Evolutionary conservation across 805 yeast genomes (phyloP), one percentile per base, ranked within the genome.

Genomic region (Saturnispora dispora): DNA sequence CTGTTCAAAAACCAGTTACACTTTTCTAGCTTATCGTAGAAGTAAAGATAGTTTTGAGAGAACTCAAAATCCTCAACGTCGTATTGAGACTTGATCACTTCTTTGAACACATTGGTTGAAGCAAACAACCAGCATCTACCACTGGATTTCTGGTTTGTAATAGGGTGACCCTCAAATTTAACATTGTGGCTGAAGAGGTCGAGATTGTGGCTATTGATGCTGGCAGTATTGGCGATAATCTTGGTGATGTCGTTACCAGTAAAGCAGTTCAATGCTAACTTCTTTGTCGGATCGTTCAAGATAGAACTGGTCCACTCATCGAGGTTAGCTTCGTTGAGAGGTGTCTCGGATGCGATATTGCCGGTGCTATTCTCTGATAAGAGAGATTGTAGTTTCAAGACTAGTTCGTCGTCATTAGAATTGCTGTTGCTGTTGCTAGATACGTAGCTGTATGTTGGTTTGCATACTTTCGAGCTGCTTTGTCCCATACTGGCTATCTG

Each of bases 81-180:
- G 67, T 81, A 78, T 62, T 76, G 76, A 58, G 76, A 70, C 64
- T 82, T 81, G 45, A 85, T 78, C 46, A 76, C 76, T 54, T 83
- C 72, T 59, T 95, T 78, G 62, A 87, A 73, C 37, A 85, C 82
- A 60, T 88, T 88, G 47, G 88, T 79, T 0, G 91, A 78, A 10
- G 96, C 96, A 69, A 88, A 88, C 54, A 88, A 74, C 96, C 96
- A 88, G 69, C 96, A 88, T 63, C 96, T 73, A 23, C 96, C 96
- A 22, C 88, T 79, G 8, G 81, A 70, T 60, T 77, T 77, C 69
- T 88, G 96, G 68, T 85, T 81, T 46, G 87, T 83, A 18, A 85
- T 74, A 39, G 90, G 90, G 2, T 77, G 69, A 10, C 83, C 85
- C 54, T 77, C 81, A 10, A 70, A 68, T 48, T 69, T 67, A 42